Evolutionary conservation across 306 rosid genomes (phyloP), one percentile per base, ranked within the genome.

Genomic region (Inga laurina): DNA sequence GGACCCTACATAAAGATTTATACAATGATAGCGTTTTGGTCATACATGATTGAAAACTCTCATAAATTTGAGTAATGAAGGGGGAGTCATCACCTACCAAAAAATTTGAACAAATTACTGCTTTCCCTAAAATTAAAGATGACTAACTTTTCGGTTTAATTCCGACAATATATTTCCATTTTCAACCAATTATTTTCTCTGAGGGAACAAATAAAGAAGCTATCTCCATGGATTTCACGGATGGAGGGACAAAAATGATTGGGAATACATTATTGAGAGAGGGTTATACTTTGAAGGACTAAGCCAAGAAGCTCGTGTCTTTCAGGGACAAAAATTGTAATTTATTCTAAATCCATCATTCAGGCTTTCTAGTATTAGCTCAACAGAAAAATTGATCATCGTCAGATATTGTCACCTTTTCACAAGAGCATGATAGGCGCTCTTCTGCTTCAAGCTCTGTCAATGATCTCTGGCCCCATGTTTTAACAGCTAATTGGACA

Each of bases 391-490:
- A 76, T 21, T 6, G 10, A 75, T 46, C 39, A 79, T 71, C 68
- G 4, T 48, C 80, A 57, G 54, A 80, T 61, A 41, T 49, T 56
- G 54, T 85, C 78, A 96, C 99, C 94, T 96, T 96, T 84, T 96
- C 99, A 82, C 97, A 92, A 79, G 94, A 88, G 90, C 88, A 96
- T 77, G 99, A 96, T 68, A 96, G 93, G 68, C 98, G 97, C 87
- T 96, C 99, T 91, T 96, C 98, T 30, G 97, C 97, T 85, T 96
- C 98, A 79, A 96, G 97, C 87, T 93, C 98, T 22, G 93, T 92
- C 80, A 96, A 86, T 74, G 98, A 96, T 82, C 90, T 91, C 81
- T 84, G 90, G 68, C 99, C 98, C 98, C 99, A 96, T 70, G 88
- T 92, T 82, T 91, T 87, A 49, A 90, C 93, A 79, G 99, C 98